Base-by-base conservation (phyloP, 768 basidiomycete species). In the Aureoboletus auriporus region DNA sequence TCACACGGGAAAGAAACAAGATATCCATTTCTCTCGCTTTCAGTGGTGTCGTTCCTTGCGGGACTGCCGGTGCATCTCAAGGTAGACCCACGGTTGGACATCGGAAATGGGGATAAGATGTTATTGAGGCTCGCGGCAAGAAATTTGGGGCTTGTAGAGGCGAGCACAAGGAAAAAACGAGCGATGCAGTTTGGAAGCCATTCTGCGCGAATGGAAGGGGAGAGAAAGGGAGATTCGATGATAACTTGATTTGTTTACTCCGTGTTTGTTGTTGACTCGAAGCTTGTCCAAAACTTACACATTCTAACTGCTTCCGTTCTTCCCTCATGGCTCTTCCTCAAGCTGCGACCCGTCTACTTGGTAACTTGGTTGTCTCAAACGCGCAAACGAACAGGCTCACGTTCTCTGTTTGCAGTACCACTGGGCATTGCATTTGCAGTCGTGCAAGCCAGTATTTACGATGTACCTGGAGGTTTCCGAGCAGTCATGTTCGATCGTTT, bases 401-500 rank as follows among this genome's bases (percentile, higher is more conserved):
- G 29, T 38, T 27, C 17, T 5, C 2, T 12, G 26, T 38, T 20
- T 26, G 37, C 39, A 69, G 59, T 70, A 39, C 69, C 65, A 36
- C 74, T 72, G 39, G 64, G 80, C 30, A 46, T 68, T 42, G 73
- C 74, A 47, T 61, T 72, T 43, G 74, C 68, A 31, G 65, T 64
- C 20, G 57, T 73, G 40, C 75, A 77, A 59, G 72, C 79, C 45
- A 83, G 79, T 50, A 69, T 80, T 33, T 79, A 80, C 49, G 78
- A 79, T 73, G 93, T 96, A 36, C 94, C 94, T 42, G 81, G 94
- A 57, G 94, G 94, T 37, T 93, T 84, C 70, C 78, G 89, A 49
- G 94, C 94, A 33, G 94, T 99, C 55, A 94, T 98, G 87, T 98
- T 99, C 71, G 95, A 98, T 70, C 79, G 95, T 60, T 97, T 99